phyloP scores from a whole-genome alignment of 1,284 basidiomycete species.

The Porphyrellus sp. region DNA sequence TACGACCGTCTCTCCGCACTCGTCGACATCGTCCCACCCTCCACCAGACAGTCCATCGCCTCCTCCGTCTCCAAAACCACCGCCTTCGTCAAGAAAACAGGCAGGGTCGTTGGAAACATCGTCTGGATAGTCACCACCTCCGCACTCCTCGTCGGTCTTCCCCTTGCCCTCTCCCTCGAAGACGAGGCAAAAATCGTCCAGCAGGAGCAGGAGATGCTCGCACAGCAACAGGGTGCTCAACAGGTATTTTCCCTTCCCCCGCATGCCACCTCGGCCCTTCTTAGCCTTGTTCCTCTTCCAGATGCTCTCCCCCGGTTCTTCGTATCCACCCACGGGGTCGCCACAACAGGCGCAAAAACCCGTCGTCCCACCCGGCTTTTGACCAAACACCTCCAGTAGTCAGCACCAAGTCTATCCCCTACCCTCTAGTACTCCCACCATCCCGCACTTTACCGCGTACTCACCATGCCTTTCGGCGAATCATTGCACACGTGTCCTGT shows the following conservation, averaged over 20 bases:
- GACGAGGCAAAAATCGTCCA: conserved; percentile 93
- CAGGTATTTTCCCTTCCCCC: conserved; percentile 54
- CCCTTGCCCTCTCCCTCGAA: conserved; percentile 89
- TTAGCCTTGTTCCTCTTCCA: conserved; percentile 33
- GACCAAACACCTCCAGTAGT: too few relatives aligned
- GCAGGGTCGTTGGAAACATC: conserved; percentile 79
- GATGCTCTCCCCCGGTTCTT: conserved; percentile 63
- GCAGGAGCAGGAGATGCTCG: conserved; percentile 93
- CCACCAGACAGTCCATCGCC: conserved; percentile 76
- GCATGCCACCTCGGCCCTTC: not conserved
- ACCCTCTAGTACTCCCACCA: conserved; percentile 15
- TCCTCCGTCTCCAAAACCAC: conserved; percentile 60
- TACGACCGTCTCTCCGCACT: conserved; percentile 88
- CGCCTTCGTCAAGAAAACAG: conserved; percentile 59
- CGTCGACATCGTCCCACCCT: conserved; percentile 92
- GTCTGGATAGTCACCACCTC: conserved; percentile 96
- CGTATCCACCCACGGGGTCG: conserved; percentile 47
- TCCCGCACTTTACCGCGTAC: conserved; percentile 15
- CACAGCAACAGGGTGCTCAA: conserved; percentile 89
- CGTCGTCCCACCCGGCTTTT: conserved; percentile 77
- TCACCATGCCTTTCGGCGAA: conserved; percentile 5
- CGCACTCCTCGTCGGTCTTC: conserved; percentile 89
- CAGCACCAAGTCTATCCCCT: conserved; percentile 7
- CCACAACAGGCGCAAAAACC: conserved; percentile 55
- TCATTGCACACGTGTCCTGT: conserved; percentile 26